phyloP scores from a whole-genome alignment of 2,329 filamentous ascomycete species.

The Fusarium ambrosium region DNA sequence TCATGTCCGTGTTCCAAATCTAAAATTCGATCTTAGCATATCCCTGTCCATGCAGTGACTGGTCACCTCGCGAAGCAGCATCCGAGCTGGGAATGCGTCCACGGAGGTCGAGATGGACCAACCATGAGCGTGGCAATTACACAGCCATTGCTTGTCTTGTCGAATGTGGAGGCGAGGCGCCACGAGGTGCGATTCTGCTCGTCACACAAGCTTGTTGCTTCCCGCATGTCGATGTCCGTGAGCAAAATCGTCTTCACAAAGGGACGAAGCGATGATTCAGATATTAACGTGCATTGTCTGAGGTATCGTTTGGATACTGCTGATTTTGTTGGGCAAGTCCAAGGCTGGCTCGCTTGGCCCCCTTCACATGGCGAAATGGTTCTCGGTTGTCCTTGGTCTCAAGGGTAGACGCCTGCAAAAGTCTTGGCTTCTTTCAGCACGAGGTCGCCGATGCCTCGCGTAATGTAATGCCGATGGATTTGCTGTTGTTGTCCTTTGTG shows the following conservation, averaged over 20 bases:
- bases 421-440: background rate
- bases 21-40: conserved; percentile 37
- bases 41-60: conserved; percentile 28
- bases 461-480: background rate
- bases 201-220: conserved; percentile 10
- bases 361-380: background rate
- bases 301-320: background rate
- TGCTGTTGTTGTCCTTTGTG: background rate
- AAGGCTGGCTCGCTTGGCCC: background rate
- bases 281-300: background rate
- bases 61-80: conserved; percentile 24
- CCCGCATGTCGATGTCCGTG: conserved; percentile 3
- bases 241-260: background rate
- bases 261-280: background rate
- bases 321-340: background rate
- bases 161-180: conserved; percentile 10
- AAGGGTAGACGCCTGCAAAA: background rate
- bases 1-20: conserved; percentile 38
- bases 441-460: background rate
- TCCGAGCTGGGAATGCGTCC: conserved; percentile 13
- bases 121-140: conserved; percentile 26
- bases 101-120: conserved; percentile 13
- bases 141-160: conserved; percentile 26
- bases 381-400: background rate
- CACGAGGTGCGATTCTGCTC: conserved; percentile 2